These are phyloP conservation scores for Monilinia fructigena DNA, from an alignment of 2,329 filamentous ascomycete genomes.

Conservation along the genomic window DNA sequence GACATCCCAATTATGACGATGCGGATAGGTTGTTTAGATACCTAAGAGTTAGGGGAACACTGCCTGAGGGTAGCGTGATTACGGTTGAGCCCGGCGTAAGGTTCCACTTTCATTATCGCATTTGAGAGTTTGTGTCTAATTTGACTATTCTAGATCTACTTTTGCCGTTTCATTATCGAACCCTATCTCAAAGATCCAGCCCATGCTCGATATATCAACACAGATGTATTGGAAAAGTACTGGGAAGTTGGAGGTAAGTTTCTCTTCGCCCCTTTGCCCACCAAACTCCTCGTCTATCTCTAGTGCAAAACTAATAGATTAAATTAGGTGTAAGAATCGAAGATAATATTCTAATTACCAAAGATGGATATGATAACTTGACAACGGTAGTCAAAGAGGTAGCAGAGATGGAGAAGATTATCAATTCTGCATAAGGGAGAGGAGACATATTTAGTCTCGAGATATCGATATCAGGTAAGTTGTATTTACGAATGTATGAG, in stretches of 20 bases:
- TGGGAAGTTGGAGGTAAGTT: constrained; percentile 67
- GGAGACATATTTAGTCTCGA: not conserved
- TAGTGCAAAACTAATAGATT: not conserved
- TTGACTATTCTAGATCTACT: constrained; percentile 65
- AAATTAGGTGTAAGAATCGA: constrained; percentile 55
- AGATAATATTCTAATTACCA: constrained; percentile 72
- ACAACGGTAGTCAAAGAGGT: constrained; percentile 70
- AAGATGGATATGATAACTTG: constrained; percentile 67
- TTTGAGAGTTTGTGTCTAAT: not conserved
- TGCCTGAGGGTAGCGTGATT: constrained; percentile 79
- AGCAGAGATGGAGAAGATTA: constrained; percentile 53
- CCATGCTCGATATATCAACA: constrained; percentile 75
- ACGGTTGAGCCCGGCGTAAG: constrained; percentile 90
- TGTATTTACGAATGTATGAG: no score
- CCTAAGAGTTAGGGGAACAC: constrained; percentile 70
- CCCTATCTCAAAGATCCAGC: constrained; percentile 72
- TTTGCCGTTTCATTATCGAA: constrained; percentile 84
- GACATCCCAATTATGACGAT: constrained; percentile 75
- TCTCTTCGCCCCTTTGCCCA: not conserved
- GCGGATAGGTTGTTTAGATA: constrained; percentile 84
- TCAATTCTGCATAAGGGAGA: constrained; percentile 26
- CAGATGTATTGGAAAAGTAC: constrained; percentile 69
- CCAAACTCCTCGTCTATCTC: not conserved
- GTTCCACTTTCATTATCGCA: constrained; percentile 41
- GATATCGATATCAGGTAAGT: no score